Conservation (phyloP, 352 stramenopile genomes). For the Phytophthora sansomeana region DNA sequence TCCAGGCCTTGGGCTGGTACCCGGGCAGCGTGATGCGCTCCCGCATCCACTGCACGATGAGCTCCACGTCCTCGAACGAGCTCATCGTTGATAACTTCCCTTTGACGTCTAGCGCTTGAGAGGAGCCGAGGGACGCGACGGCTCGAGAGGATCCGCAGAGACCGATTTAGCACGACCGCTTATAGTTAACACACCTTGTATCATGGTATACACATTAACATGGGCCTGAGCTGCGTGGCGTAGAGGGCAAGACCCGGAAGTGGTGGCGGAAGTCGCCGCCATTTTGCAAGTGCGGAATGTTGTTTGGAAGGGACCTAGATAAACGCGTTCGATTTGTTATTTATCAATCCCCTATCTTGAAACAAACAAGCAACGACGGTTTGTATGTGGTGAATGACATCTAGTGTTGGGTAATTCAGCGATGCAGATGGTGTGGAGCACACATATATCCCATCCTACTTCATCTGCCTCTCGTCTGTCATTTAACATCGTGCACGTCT, state of each 20-base stretch:
- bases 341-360: too few relatives aligned
- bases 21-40: slow-evolving; percentile 80
- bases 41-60: slow-evolving; percentile 86
- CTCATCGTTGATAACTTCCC: slow-evolving; percentile 50
- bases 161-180: slow-evolving; percentile 1
- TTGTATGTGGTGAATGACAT: too few relatives aligned
- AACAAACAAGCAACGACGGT: too few relatives aligned
- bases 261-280: too few relatives aligned
- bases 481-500: slow-evolving; percentile 1
- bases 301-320: too few relatives aligned
- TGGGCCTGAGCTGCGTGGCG: neutral
- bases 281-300: neutral
- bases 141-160: neutral
- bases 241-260: too few relatives aligned
- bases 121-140: slow-evolving; percentile 19
- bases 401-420: too few relatives aligned
- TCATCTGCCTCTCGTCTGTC: neutral
- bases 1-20: slow-evolving; percentile 76
- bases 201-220: neutral
- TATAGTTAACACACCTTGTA: neutral
- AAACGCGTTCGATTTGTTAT: too few relatives aligned
- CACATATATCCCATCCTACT: neutral
- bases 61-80: slow-evolving; percentile 87
- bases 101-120: neutral
- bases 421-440: neutral